Evolutionary conservation across 2,329 filamentous ascomycete genomes (phyloP), one percentile per base, ranked within the genome.

Genomic region (Penicillium sp.): DNA sequence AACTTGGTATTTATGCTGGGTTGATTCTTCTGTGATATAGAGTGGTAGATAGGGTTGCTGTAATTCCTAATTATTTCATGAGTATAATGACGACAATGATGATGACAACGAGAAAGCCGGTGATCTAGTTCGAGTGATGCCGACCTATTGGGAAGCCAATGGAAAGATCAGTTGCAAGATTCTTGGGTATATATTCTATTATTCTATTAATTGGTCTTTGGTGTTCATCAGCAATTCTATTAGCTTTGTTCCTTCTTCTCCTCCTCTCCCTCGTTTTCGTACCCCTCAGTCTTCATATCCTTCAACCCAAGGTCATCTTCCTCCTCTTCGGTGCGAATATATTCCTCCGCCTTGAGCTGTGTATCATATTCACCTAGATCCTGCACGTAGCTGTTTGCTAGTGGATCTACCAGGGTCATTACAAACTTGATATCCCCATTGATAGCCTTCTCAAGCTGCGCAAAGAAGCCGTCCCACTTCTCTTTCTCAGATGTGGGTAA

Each of bases 361-460:
- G 87, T 87, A 68, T 99, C 94, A 1, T 88, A 87, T 63, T 91
- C 88, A 23, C 91, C 85, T 3, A 85, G 89, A 50, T 92, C 90
- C 76, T 99, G 94, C 47, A 99, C 89, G 69, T 96, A 99, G 68
- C 91, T 96, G 71, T 89, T 89, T 11, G 92, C 94, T 61, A 97
- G 78, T 0, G 94, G 94, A 70, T 99, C 94, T 61, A 87, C 84
- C 35, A 99, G 81, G 5, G 94, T 81, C 57, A 97, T 80, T 4
- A 86, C 90, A 71, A 97, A 99, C 63, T 87, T 84, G 68, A 83
- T 82, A 46, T 91, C 83, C 55, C 91, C 93, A 49, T 81, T 82
- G 68, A 97, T 94, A 35, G 94, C 94, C 8, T 81, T 77, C 45
- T 89, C 83, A 11, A 99, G 81, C 12, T 82, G 82, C 26, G 76